Base-by-base conservation (phyloP, 768 basidiomycete species). In the Russula virescens region DNA sequence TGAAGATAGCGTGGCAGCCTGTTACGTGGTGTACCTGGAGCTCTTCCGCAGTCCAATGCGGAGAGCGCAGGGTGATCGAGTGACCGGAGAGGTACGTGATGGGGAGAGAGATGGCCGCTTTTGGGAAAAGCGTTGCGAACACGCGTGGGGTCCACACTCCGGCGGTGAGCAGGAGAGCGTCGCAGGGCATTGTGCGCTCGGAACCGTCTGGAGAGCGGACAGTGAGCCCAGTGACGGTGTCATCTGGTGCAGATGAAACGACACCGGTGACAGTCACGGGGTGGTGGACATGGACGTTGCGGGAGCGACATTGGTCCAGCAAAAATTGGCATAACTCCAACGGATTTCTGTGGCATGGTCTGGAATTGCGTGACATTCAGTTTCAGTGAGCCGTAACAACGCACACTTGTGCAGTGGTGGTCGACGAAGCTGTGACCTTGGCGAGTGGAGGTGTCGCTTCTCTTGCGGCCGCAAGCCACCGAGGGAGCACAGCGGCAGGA, bases 81-180 rank as follows among this genome's bases (percentile, higher is more conserved):
- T 72, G 69, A 16, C 73, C 72, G 5, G 72, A 71, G 58, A 72
- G 69, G 19, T 69, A 67, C 21, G 66, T 68, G 55, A 74, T 66
- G 16, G 70, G 68, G 16, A 73, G 73, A 25, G 69, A 65, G 49
- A 68, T 62, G 50, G 58, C 65, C 42, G 73, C 71, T 51, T 68
- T 64, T 13, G 72, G 71, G 68, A 74, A 73, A 19, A 74, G 73
- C 55, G 71, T 66, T 23, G 57, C n/a, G 66, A 70, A 72, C 25
- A 72, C 66, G 68, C 4, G 74, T 11, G 38, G 73, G 18, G 74
- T 73, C 75, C 76, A 77, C 47, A 73, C 73, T 0, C 76, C 76
- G 6, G 75, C 74, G 13, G 76, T 68, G 64, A 78, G 60, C 28
- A 76, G 63, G 38, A 38, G 38, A 38, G 63, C 71, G 51, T 71